A percentile compares a stretch with the other conserved stretches of the same genome.
phyloP scores from a whole-genome alignment of 139 green algal species.

The Helicosporidium sp. region DNA sequence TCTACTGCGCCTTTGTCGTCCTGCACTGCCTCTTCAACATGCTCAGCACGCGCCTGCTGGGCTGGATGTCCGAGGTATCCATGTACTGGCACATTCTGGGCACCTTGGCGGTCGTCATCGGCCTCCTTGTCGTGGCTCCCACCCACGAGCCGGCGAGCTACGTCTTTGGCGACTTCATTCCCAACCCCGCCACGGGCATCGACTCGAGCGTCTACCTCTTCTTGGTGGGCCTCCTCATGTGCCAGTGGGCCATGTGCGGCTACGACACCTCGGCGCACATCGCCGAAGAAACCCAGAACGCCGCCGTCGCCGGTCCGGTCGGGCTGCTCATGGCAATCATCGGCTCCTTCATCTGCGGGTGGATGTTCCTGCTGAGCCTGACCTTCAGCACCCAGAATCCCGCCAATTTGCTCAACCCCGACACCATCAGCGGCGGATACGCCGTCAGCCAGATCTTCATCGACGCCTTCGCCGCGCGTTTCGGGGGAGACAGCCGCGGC shows the following conservation, averaged over 20 bases:
- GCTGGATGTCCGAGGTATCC: conserved; percentile 3
- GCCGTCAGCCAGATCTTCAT: conserved; percentile 14
- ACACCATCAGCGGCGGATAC: neutral
- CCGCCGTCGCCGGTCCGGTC: conserved; percentile 3
- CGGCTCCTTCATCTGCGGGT: conserved; percentile 13
- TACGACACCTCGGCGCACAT: conserved; percentile 25
- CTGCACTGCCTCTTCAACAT: conserved; percentile 16
- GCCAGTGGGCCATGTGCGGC: conserved; percentile 28
- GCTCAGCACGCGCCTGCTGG: conserved; percentile 14
- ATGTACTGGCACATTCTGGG: conserved; percentile 4
- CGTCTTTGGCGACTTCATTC: conserved; percentile 22
- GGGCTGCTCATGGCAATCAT: conserved; percentile 12
- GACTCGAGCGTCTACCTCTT: conserved; percentile 10
- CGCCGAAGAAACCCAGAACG: conserved; percentile 25
- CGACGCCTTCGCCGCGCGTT: conserved; percentile 14
- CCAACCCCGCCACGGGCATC: conserved; percentile 6
- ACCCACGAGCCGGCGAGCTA: conserved; percentile 8
- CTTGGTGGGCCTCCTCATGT: conserved; percentile 23
- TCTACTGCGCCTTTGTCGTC: conserved; percentile 12
- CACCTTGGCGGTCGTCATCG: neutral
- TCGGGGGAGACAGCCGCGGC: neutral
- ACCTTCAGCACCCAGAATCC: conserved; percentile 24
- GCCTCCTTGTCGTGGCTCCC: conserved; percentile 6
- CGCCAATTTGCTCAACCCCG: conserved; percentile 2
- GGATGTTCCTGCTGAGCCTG: conserved; percentile 17